Conservation (phyloP, 2,329 filamentous ascomycete genomes). For the Fusarium sp. region DNA sequence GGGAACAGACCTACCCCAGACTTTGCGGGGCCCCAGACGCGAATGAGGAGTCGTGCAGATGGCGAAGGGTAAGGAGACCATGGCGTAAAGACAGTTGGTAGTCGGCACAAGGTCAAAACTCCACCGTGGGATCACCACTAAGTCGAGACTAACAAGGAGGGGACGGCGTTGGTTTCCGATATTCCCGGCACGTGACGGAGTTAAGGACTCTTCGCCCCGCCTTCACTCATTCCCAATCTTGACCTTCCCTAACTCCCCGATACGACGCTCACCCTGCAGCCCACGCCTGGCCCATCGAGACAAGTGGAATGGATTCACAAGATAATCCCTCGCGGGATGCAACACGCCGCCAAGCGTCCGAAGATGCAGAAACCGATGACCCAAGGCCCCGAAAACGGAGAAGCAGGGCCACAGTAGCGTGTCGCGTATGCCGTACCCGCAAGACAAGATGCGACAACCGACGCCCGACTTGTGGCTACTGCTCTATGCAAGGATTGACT, state of each 20-base stretch:
- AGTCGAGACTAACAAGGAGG: not conserved
- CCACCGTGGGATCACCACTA: not conserved
- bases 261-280: not conserved
- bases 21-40: not conserved
- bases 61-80: not conserved
- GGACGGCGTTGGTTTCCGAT: not conserved
- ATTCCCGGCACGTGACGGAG: not conserved
- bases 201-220: not conserved
- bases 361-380: not conserved
- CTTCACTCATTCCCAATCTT: not conserved
- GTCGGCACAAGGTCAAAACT: not conserved
- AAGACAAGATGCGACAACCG: conserved; percentile 7
- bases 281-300: no score
- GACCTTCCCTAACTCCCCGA: not conserved
- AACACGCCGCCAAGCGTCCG: not conserved
- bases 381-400: not conserved
- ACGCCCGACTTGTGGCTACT: not conserved
- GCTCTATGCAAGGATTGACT: not conserved
- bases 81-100: not conserved
- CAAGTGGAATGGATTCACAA: not conserved
- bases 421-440: conserved; percentile 2
- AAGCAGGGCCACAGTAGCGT: not conserved
- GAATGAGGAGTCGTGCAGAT: not conserved
- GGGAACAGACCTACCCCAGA: not conserved
- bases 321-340: not conserved